Evolutionary conservation across 495 filamentous ascomycete genomes (phyloP), one percentile per base, ranked within the genome.

Genomic region (Chaetomium cochliodes): DNA sequence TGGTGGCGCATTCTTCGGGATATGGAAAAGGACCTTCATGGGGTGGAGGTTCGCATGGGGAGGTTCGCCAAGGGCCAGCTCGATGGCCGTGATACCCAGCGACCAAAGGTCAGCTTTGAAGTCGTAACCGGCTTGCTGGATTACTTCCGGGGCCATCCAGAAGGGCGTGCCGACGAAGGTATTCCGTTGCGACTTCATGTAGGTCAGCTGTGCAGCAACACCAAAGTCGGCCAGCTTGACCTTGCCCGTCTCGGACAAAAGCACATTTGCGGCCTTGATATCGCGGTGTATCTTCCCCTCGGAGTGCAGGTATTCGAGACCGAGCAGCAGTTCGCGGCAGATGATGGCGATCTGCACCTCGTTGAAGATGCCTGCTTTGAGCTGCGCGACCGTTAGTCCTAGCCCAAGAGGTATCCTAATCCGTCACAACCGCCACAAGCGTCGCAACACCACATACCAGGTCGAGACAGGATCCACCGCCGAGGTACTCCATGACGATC

Each of bases 61-160:
- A 5, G 94, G 94, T 71, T 98, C 93, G 70, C 94, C 94, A 51
- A 92, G 86, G 44, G 92, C 90, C 78, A 98, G 82, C 74, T 98
- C 94, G 65, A 98, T 90, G 22, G 94, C 94, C 0, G 94, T 97
- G 69, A 98, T 97, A 8, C 94, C 94, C 52, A 98, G 78, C 3
- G 93, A 97, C 94, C 94, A 98, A 51, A 98, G 93, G 74, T 98
- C 94, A 23, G 94, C 94, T 78, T 96, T 96, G 79, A 91, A 96
- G 75, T 97, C 93, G 68, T 98, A 98, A 30, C 94, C 94, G 59
- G 90, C 86, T 79, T 98, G 93, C 76, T 97, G 90, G 68, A 98
- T 98, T 20, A 98, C 94, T 74, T 98, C 94, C 9, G 94, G 94
- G 5, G 94, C 94, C 94, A 98, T 98, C 94, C 94, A 98, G 79